Evolutionary conservation across 106 monocot genomes (phyloP), one percentile per base, ranked within the genome.

Genomic region (Allium fistulosum): DNA sequence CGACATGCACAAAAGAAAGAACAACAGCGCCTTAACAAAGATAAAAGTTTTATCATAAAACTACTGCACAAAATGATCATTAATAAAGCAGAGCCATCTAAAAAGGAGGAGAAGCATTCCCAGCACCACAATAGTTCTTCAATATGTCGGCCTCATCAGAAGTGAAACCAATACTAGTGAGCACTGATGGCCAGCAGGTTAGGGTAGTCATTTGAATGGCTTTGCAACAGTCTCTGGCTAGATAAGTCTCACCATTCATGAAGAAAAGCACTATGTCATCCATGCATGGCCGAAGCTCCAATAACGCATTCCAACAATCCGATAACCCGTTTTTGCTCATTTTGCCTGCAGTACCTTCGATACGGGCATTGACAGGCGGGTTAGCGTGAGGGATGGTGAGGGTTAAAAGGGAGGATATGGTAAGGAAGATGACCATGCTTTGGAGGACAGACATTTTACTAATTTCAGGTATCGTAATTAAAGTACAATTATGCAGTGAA

Each of bases 211-310:
- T 9, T 4, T 72, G 67, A 18, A 79, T 72, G n/a, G 83, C 78
- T n/a, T 71, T 51, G 63, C 78, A 83, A 50, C 78, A 83, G 11
- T 22, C 66, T 28, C 52, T 10, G 28, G 75, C 58, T 7, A 83
- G 22, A 63, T 79, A 75, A n/a, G 75, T 50, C 63, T 83, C 79
- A 3, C 75, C 64, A 51, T 79, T 69, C 18, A 79, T 57, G 51
- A 75, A 79, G 75, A 83, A 83, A 51, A 75, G 71, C 57, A 83
- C 62, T 9, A 83, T 72, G 71, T 83, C 79, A 16, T 75, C 62
- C 9, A 72, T 72, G 75, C 83, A 83, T 9, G 75, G 79, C 50
- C 75, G 52, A 46, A 83, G 56, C 75, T 83, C 63, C 68, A 67
- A 27, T 75, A 83, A 17, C 11, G 78, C 74, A 14, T 57, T 58